Evolutionary conservation across 2,329 filamentous ascomycete genomes (phyloP), one percentile per base, ranked within the genome.

Genomic region (Calonectria pseudoreteaudii): DNA sequence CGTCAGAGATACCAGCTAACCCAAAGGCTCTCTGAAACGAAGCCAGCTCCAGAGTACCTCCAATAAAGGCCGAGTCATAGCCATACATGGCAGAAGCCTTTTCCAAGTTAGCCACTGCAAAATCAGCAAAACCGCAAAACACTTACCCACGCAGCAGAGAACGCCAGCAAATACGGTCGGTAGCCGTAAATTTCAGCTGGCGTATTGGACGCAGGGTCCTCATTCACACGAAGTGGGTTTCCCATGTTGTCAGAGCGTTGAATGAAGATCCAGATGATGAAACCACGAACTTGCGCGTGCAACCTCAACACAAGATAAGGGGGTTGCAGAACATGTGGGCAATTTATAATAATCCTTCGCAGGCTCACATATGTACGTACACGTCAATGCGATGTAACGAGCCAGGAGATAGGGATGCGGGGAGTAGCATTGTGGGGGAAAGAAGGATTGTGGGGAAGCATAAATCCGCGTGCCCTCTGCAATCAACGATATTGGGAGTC

Each of bases 121-220:
- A 28, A 41, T 3, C 6, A 13, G 3, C 14, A 9, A 18, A 20
- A 10, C 2, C 28, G 31, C 0, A 16, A 8, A 4, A 3, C 1
- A 66, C 58, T 65, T 26, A 52, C 69, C 80, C 81, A 83, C 16
- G 69, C 50, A 26, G 69, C 69, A n/a, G 69, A 71, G 30, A 71
- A 58, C 4, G 69, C 60, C 16, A 71, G 62, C 8, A 71, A 49
- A 38, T 71, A 71, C 31, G 69, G 69, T 14, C 69, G 38, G n/a
- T 36, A 66, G 23, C 69, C 69, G 23, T 71, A 71, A 10, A 71
- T 49, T 41, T 71, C 60, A 2, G 47, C 34, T 47, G 68, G 68
- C 6, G 62, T 66, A 26, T 65, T 56, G 38, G 60, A 65, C 23
- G 8, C 60, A 31, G 34, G 60, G 26, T 65, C 38, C 60, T 65